phyloP scores from a whole-genome alignment of 2,329 filamentous ascomycete genomes.

The Arthrobotrys pseudoclavata region DNA sequence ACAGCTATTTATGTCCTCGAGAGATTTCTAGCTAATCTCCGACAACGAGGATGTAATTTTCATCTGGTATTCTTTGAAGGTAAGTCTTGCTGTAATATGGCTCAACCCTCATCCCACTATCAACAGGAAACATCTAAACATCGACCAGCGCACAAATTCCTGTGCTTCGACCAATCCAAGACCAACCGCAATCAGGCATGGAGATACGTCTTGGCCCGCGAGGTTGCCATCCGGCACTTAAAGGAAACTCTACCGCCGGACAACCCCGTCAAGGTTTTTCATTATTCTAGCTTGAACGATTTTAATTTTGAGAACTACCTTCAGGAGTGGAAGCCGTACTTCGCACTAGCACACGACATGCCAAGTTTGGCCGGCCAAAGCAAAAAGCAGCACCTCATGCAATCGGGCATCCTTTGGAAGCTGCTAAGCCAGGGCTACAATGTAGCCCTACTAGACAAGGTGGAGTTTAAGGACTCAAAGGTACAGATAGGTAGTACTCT shows the following conservation, averaged over 20 bases:
- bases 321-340: conserved; percentile 72
- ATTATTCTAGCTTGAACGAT: conserved; percentile 70
- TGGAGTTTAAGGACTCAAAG: conserved; percentile 76
- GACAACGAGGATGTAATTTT: conserved; percentile 77
- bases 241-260: conserved; percentile 61
- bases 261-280: conserved; percentile 66
- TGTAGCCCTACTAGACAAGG: conserved; percentile 74
- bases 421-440: conserved; percentile 73
- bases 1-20: conserved; percentile 80
- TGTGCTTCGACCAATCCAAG: conserved; percentile 62
- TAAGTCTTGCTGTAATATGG: conserved; percentile 27
- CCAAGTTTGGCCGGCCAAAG: conserved; percentile 62
- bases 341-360: conserved; percentile 78
- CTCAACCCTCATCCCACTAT: neutral
- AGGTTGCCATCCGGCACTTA: conserved; percentile 76
- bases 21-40: conserved; percentile 74
- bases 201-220: conserved; percentile 75
- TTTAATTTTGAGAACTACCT: conserved; percentile 73
- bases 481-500: conserved; percentile 64
- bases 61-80: conserved; percentile 78
- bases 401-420: conserved; percentile 70
- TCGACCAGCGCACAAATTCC: conserved; percentile 62
- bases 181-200: conserved; percentile 60
- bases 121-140: neutral
- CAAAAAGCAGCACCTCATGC: conserved; percentile 64